A percentile compares a stretch with the other conserved stretches of the same genome.
Conservation (phyloP, 768 basidiomycete species). For the Mycena venus region DNA sequence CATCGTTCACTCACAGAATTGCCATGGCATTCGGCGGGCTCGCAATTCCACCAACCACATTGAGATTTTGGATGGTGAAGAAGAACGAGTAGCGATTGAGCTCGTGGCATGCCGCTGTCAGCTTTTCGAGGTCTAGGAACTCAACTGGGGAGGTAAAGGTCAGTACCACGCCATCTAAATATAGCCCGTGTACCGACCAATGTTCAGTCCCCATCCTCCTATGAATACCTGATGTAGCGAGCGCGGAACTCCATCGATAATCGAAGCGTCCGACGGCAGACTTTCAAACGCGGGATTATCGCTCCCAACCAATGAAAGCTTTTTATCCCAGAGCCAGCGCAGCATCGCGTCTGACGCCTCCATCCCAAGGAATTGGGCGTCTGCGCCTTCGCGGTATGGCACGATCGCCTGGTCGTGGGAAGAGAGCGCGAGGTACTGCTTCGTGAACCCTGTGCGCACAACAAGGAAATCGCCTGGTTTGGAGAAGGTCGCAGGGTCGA, state of each 20-base stretch:
- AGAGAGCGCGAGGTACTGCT: conserved; percentile 21
- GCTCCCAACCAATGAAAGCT: conserved; percentile 20
- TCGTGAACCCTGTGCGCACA: conserved; percentile 26
- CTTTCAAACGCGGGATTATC: conserved; percentile 26
- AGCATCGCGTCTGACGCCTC: conserved; percentile 24
- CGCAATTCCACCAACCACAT: conserved; percentile 20
- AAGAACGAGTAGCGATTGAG: conserved; percentile 18
- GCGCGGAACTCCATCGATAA: not conserved
- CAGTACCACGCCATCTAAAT: not conserved
- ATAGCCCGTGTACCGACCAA: not conserved
- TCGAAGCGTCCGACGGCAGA: not conserved
- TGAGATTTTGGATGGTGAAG: conserved; percentile 22
- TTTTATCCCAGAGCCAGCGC: conserved; percentile 33
- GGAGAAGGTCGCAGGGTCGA: conserved; percentile 13
- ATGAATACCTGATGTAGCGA: conserved; percentile 28
- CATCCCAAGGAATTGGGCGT: not conserved
- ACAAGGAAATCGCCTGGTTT: conserved; percentile 31
- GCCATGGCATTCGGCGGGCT: conserved; percentile 26
- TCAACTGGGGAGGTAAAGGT: not conserved
- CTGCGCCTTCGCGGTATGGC: conserved; percentile 4
- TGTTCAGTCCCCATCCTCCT: conserved; percentile 27
- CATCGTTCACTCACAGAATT: conserved; percentile 3
- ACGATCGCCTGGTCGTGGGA: conserved; percentile 12
- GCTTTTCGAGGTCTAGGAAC: conserved; percentile 4
- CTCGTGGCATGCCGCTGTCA: conserved; percentile 20